Conservation (phyloP, 1,284 basidiomycete genomes). For the Leccinum colubrinum region DNA sequence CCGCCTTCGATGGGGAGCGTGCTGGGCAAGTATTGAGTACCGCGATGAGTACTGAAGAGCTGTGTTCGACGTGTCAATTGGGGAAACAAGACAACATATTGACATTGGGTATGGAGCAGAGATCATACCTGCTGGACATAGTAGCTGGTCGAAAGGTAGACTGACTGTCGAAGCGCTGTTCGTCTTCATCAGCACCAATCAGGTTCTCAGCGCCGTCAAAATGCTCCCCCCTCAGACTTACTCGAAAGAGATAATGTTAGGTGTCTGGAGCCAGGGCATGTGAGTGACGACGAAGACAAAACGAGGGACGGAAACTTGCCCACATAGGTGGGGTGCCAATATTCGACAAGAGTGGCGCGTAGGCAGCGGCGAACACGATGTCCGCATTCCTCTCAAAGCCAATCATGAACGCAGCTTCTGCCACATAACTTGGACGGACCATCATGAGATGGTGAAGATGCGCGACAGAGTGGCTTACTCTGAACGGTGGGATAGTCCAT, state of each 20-base stretch:
- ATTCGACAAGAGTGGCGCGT: slow-evolving; percentile 63
- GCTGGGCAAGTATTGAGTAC: slow-evolving; percentile 62
- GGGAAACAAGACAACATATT: background rate
- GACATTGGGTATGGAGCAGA: background rate
- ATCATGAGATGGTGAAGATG: background rate
- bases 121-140: slow-evolving; percentile 57
- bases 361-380: slow-evolving; percentile 63
- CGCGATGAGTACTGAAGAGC: slow-evolving; percentile 62
- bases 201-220: background rate
- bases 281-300: background rate
- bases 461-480: slow-evolving; percentile 18
- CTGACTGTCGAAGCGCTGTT: slow-evolving; percentile 44
- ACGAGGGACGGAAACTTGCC: slow-evolving; percentile 38
- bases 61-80: slow-evolving; percentile 23
- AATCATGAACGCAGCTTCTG: slow-evolving; percentile 73
- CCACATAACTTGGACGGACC: slow-evolving; percentile 35
- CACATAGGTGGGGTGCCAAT: slow-evolving; percentile 50
- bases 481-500: slow-evolving; percentile 58
- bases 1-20: slow-evolving; percentile 50
- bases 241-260: slow-evolving; percentile 68
- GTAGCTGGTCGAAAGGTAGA: slow-evolving; percentile 62
- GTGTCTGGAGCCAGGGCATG: slow-evolving; percentile 36
- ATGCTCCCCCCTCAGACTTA: slow-evolving; percentile 30
- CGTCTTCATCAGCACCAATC: slow-evolving; percentile 4
- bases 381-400: slow-evolving; percentile 60